A percentile compares a stretch with the other conserved stretches of the same genome.
These are phyloP conservation scores for Camelina sativa DNA, from an alignment of 345 rosid genomes.

Conservation along the genomic window DNA sequence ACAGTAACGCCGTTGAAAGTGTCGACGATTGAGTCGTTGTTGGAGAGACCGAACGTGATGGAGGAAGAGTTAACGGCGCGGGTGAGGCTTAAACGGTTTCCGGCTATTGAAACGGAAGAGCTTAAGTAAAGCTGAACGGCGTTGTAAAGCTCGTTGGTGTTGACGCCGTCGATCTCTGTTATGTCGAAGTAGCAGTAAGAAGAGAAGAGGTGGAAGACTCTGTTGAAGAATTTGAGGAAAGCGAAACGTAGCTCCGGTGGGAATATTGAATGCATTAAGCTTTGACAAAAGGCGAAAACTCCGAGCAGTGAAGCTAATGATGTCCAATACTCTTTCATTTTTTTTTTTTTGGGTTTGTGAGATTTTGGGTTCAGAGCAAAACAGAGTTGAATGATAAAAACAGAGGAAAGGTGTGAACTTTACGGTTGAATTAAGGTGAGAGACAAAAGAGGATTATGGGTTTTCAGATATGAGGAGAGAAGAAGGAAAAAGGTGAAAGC, in stretches of 20 bases:
- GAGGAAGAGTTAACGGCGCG: slow-evolving; percentile 87
- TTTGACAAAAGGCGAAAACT: slow-evolving; percentile 83
- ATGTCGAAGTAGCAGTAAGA: slow-evolving; percentile 86
- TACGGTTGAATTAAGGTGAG: neutral
- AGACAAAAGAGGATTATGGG: neutral
- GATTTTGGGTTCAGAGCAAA: neutral
- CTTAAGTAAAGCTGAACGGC: slow-evolving; percentile 97
- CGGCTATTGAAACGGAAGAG: slow-evolving; percentile 70
- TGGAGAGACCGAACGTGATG: slow-evolving; percentile 83
- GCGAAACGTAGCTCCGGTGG: slow-evolving; percentile 92
- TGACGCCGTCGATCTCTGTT: slow-evolving; percentile 93
- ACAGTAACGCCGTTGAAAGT: slow-evolving; percentile 60
- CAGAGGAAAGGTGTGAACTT: slow-evolving; percentile 31
- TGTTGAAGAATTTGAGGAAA: slow-evolving; percentile 57
- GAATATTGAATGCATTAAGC: slow-evolving; percentile 67
- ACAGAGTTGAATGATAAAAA: neutral
- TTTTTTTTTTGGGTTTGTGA: neutral
- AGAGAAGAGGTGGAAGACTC: slow-evolving; percentile 61
- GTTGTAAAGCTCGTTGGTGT: slow-evolving; percentile 98
- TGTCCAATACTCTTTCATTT: slow-evolving; percentile 84
- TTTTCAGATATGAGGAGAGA: neutral
- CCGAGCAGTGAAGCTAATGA: slow-evolving; percentile 81
- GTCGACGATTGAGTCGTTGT: slow-evolving; percentile 80
- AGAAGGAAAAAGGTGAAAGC: slow-evolving; percentile 13
- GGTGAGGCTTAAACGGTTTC: slow-evolving; percentile 84